These are phyloP conservation scores for Zygnema cylindricum DNA, from an alignment of 139 green algal species.

Conservation along the genomic window DNA sequence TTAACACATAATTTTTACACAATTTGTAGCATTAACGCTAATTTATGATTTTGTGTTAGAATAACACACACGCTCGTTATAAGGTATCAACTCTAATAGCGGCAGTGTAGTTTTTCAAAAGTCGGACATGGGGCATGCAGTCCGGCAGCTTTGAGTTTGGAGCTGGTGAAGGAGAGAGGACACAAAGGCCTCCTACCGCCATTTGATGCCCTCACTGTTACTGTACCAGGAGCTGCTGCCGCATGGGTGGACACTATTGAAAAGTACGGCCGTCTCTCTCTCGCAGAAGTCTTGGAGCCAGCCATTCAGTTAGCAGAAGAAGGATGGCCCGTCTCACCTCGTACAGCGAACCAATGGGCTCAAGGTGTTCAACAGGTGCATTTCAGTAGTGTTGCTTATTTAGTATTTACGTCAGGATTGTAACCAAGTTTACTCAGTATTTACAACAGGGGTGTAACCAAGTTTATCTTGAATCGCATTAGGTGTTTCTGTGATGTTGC, in stretches of 20 bases:
- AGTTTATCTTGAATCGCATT: too few relatives aligned
- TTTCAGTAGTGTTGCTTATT: too few relatives aligned
- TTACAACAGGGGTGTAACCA: too few relatives aligned
- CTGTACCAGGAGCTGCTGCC: conserved; percentile 66
- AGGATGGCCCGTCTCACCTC: conserved; percentile 72
- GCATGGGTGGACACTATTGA: conserved; percentile 72
- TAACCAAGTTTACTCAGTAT: too few relatives aligned
- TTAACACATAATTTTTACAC: too few relatives aligned
- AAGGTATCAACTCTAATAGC: too few relatives aligned
- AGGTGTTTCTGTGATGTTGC: too few relatives aligned
- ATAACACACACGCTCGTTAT: too few relatives aligned
- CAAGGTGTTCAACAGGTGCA: conserved; percentile 60
- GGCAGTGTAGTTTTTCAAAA: not conserved
- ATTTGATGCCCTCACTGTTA: conserved; percentile 66
- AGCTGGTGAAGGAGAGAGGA: conserved; percentile 56
- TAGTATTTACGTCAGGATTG: too few relatives aligned
- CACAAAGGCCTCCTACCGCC: conserved; percentile 63
- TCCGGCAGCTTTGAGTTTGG: conserved; percentile 64
- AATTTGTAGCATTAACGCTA: too few relatives aligned
- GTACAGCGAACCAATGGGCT: conserved; percentile 65
- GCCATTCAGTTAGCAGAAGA: conserved; percentile 75
- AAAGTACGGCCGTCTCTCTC: conserved; percentile 65
- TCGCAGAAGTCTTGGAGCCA: conserved; percentile 71
- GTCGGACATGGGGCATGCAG: conserved; percentile 10
- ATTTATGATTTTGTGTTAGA: too few relatives aligned